Evolutionary conservation across 2,329 filamentous ascomycete genomes (phyloP).

Genomic region (Paracamarosporium sp.): DNA sequence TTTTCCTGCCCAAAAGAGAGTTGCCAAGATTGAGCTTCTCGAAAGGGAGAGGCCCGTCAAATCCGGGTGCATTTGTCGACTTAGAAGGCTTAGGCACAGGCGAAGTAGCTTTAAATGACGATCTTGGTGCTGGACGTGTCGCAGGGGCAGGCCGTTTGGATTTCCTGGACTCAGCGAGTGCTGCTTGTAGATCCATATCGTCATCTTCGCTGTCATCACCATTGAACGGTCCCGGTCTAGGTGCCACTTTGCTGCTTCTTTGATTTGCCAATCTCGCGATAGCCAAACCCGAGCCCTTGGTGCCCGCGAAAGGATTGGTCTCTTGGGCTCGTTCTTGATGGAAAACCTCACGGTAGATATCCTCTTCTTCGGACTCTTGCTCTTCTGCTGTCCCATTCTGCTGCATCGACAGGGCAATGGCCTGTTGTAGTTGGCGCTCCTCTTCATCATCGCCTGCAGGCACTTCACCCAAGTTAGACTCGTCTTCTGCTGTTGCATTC

Average conservation of each 20-base stretch:
- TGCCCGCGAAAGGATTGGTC: slow-evolving; percentile 47
- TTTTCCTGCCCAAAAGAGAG: slow-evolving; percentile 61
- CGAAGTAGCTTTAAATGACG: slow-evolving; percentile 14
- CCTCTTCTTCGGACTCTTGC: slow-evolving; percentile 48
- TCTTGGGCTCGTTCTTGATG: slow-evolving; percentile 53
- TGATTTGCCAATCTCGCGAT: slow-evolving; percentile 79
- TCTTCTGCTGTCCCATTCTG: slow-evolving; percentile 64
- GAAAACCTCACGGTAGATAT: slow-evolving; percentile 55
- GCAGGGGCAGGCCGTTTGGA: slow-evolving; percentile 42
- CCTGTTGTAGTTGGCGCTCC: slow-evolving; percentile 78
- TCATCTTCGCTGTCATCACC: slow-evolving; percentile 72
- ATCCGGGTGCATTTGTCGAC: slow-evolving; percentile 64
- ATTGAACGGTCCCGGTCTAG: slow-evolving; percentile 37
- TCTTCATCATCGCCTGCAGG: slow-evolving; percentile 58
- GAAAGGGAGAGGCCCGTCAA: slow-evolving; percentile 87
- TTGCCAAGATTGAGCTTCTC: slow-evolving; percentile 78
- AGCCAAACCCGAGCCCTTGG: slow-evolving; percentile 58
- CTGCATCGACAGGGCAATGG: slow-evolving; percentile 83
- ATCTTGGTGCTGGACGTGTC: slow-evolving; percentile 41
- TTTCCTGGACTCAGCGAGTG: slow-evolving; percentile 74
- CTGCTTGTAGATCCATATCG: slow-evolving; percentile 76
- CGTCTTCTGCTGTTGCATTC: slow-evolving; percentile 50
- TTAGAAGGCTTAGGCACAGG: slow-evolving; percentile 38
- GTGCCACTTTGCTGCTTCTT: slow-evolving; percentile 64
- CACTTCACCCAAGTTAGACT: slow-evolving; percentile 66